Percentiles rank a stretch among this genome's conserved stretches.
phyloP scores from a whole-genome alignment of 1,284 basidiomycete genomes.

The Pisolithus thermaeus region DNA sequence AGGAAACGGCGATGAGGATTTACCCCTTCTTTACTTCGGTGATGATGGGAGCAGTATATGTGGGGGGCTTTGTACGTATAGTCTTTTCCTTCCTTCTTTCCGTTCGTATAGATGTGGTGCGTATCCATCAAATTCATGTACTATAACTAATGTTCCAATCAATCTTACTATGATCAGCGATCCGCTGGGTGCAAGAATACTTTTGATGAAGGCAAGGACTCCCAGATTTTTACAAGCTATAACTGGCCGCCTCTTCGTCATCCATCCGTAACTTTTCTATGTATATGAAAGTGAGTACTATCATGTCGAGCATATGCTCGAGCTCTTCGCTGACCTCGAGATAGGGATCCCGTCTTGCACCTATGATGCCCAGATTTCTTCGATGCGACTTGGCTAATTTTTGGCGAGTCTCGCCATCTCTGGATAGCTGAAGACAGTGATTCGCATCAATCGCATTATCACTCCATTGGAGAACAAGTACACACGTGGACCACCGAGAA shows the following conservation, averaged over 20 bases:
- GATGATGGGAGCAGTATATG: not conserved
- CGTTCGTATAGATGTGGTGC: not conserved
- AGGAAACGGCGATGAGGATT: not conserved
- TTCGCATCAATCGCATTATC: not conserved
- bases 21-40: not conserved
- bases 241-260: not conserved
- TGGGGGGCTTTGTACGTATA: not conserved
- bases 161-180: not conserved
- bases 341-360: slow-evolving; percentile 18
- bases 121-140: not conserved
- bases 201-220: not conserved
- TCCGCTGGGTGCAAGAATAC: not conserved
- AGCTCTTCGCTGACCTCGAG: slow-evolving; percentile 30
- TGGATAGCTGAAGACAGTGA: slow-evolving; percentile 14
- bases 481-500: slow-evolving; percentile 16
- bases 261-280: slow-evolving; percentile 33
- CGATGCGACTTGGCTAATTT: slow-evolving; percentile 28
- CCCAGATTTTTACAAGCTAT: not conserved
- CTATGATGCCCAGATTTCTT: slow-evolving; percentile 15
- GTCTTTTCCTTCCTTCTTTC: not conserved
- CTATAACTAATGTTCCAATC: not conserved
- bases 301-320: slow-evolving; percentile 32
- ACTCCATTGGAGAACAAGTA: not conserved
- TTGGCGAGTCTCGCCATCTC: slow-evolving; percentile 10
- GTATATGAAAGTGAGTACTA: slow-evolving; percentile 40